Evolutionary conservation across 208 protist genomes (phyloP), one percentile per base, ranked within the genome.

Genomic region (Acanthamoeba polyphaga): DNA sequence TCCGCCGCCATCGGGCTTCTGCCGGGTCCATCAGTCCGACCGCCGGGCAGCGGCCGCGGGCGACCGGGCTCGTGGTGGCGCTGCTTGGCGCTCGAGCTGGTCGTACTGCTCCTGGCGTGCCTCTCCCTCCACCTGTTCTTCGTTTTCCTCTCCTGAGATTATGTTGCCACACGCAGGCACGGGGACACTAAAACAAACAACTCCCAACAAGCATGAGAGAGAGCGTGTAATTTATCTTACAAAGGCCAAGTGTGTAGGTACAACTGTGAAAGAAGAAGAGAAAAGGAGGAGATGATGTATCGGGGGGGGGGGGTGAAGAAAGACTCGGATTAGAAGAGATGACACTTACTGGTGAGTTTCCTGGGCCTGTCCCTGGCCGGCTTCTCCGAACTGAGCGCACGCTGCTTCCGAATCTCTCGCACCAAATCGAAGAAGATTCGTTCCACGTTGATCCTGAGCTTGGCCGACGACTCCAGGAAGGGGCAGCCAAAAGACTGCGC

Each of bases 381-480:
- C 53, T 60, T 60, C 53, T 60, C 53, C 3, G 17, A 22, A 13
- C 49, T 72, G 13, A 13, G 27, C 85, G 13, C 38, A 0, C 46
- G 34, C 22, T n/a, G 19, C 13, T 13, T 82, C 15, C 53, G n/a
- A 17, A 95, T 95, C n/a, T 80, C 49, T 19, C 88, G 94, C 17
- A 95, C 94, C 22, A 95, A 12, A 13, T 60, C 64, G 46, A 87
- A 60, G 38, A 93, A 95, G 49, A 72, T 38, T 22, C 78, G 46
- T 10, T 95, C 34, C 10, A 95, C 87, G 91, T 95, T 95, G 91
- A 70, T 55, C 15, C 43, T 13, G 0, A 46, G 22, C 91, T 95
- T 95, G 32, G 94, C 94, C 3, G 94, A 95, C 13, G 87, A 38
- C 74, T 95, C 94, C 24, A 95, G 38, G 88, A 95, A 95, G 19